A percentile compares a stretch with the other conserved stretches of the same genome.
phyloP scores from a whole-genome alignment of 129 eudicot species.

The Pulicaria dysenterica region DNA sequence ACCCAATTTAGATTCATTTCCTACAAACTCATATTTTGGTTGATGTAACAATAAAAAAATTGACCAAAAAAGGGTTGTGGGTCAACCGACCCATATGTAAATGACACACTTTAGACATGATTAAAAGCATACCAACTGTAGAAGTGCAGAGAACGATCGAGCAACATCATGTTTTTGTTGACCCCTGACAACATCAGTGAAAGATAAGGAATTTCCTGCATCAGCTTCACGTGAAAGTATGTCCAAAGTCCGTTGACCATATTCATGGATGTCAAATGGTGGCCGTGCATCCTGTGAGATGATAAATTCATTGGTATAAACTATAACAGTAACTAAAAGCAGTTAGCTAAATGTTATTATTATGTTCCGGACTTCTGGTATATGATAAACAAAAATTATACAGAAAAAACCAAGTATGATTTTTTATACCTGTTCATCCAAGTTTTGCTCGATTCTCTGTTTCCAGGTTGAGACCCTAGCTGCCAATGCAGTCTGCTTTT shows the following conservation, averaged over 20 bases:
- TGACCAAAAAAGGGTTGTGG: too few species aligned
- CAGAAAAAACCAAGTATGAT: background rate
- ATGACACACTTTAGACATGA: too few species aligned
- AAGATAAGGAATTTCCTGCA: conserved; percentile 44
- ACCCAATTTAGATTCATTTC: too few species aligned
- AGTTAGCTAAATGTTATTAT: background rate
- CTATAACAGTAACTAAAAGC: background rate
- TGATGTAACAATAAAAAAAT: background rate
- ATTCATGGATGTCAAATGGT: conserved; percentile 86
- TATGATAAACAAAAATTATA: background rate
- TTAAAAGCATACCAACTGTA: conserved; percentile 68
- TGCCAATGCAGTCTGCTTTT: conserved; percentile 84
- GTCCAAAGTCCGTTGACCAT: conserved; percentile 76
- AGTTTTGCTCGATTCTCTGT: conserved; percentile 81
- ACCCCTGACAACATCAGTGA: conserved; percentile 75
- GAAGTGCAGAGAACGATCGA: conserved; percentile 86
- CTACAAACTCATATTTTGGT: background rate
- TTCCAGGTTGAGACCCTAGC: conserved; percentile 95
- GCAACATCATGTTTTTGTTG: conserved; percentile 88
- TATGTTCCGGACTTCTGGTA: background rate
- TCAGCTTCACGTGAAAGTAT: conserved; percentile 50
- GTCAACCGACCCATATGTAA: too few species aligned
- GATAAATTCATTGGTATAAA: conserved; percentile 1
- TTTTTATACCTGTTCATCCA: conserved; percentile 81
- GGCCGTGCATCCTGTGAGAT: conserved; percentile 76